Base-by-base conservation (phyloP, 805 yeast species). In the Metschnikowia santaceciliae region DNA sequence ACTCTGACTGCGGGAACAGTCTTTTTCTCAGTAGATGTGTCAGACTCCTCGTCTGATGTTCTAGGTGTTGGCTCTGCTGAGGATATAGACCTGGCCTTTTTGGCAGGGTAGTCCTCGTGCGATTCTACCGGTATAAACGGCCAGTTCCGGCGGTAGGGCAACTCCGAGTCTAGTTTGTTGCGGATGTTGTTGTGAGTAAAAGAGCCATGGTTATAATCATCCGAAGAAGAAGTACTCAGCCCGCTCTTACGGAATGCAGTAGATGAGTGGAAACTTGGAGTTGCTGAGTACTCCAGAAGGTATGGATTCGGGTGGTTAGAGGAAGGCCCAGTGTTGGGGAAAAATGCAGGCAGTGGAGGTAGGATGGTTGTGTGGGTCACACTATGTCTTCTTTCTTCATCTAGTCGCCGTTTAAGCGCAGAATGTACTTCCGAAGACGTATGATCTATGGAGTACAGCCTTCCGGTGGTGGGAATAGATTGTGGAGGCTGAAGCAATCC, bases 321-420 rank as follows among this genome's bases (percentile, higher is more conserved):
- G 15, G 23, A 15, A 22, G 46, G 37, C 7, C 23, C 34, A 3
- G 36, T 30, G 11, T 8, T 32, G 30, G 26, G 34, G 43, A 34
- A 20, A 32, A 48, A 45, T 37, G 47, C 41, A 11, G 54, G 48
- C 48, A 42, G 47, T 8, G 54, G 32, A 17, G 41, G 40, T n/a
- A 35, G 17, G 7, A 42, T 34, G 36, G 15, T 42, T 26, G 47
- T 26, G 32, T 37, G 32, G n/a, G 38, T 17, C 30, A 32, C 35
- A 30, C 49, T 46, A 38, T 47, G 54, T 47, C 42, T 50, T 52
- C 42, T 54, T 46, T 47, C 38, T 23, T 51, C 36, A 37, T 35
- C 43, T 17, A 41, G 23, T 39, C 40, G 53, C 42, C 46, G 46
- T 17, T 42, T 33, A 8, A 11, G 42, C 7, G 45, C 45, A 32